phyloP scores from a whole-genome alignment of 495 filamentous ascomycete genomes.

The Neurospora intermedia region DNA sequence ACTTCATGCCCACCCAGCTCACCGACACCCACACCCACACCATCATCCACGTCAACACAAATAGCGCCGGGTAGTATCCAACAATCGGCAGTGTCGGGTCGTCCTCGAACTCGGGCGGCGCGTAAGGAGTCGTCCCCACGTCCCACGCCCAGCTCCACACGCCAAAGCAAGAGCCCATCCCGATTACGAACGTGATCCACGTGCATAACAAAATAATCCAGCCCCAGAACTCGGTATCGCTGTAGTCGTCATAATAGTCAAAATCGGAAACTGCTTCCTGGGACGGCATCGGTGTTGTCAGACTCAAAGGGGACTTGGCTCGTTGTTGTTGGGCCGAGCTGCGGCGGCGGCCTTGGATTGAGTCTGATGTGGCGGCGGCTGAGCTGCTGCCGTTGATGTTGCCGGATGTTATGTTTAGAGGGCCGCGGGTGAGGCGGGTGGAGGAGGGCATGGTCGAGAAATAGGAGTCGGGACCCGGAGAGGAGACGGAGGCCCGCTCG shows the following conservation, averaged over 20 bases:
- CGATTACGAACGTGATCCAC: conserved; percentile 89
- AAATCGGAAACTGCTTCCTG: conserved; percentile 22
- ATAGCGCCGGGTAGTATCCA: conserved; percentile 90
- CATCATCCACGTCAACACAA: conserved; percentile 89
- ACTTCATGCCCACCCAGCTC: conserved; percentile 99
- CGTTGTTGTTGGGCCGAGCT: conserved; percentile 37
- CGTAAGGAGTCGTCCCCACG: conserved; percentile 90
- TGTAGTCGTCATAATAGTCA: conserved; percentile 61
- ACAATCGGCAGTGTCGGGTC: conserved; percentile 89
- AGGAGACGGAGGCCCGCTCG: conserved; percentile 41
- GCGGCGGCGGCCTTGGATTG: conserved; percentile 32
- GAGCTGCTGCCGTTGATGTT: neutral
- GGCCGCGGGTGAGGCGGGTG: neutral
- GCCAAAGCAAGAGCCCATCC: conserved; percentile 91
- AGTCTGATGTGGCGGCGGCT: conserved; percentile 1
- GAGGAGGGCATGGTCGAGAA: conserved; percentile 32
- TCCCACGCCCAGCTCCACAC: conserved; percentile 99
- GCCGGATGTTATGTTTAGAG: neutral
- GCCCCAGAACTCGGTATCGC: conserved; percentile 93
- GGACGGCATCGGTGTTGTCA: conserved; percentile 29
- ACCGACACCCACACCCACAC: conserved; percentile 97
- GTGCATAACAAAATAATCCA: conserved; percentile 84
- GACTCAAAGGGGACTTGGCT: conserved; percentile 51
- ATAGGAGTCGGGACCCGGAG: conserved; percentile 51
- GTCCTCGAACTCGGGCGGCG: conserved; percentile 84